Percentiles rank a stretch among this genome's conserved stretches.
Conservation (phyloP, 768 basidiomycete species). For the Bullera alba region DNA sequence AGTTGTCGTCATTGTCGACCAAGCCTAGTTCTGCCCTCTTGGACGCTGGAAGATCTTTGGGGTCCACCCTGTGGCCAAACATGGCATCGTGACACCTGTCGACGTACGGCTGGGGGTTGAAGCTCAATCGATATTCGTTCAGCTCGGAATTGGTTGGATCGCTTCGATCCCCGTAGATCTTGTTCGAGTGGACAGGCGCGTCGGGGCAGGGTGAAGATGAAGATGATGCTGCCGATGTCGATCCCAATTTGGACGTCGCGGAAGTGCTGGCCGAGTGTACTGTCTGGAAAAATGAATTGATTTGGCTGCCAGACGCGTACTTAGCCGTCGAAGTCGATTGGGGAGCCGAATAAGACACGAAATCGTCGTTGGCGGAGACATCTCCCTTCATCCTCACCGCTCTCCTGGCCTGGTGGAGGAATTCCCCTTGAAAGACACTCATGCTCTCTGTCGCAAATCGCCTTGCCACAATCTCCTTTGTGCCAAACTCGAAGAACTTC, state of each 20-base stretch:
- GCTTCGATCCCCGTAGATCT: constrained; percentile 58
- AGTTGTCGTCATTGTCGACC: constrained; percentile 50
- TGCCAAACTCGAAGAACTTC: constrained; percentile 86
- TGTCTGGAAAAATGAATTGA: not conserved
- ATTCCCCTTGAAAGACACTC: constrained; percentile 64
- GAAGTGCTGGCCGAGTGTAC: not conserved
- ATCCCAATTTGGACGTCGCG: constrained; percentile 42
- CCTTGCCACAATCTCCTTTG: constrained; percentile 70
- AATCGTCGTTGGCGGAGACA: not conserved
- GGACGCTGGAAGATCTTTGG: constrained; percentile 49
- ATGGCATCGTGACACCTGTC: constrained; percentile 61
- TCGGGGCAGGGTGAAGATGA: constrained; percentile 44
- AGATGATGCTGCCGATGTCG: constrained; percentile 46
- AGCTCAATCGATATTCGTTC: constrained; percentile 72
- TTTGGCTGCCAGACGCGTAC: too few species aligned
- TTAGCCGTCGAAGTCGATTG: not conserved
- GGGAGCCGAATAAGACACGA: constrained; percentile 48
- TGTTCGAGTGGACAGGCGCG: constrained; percentile 49
- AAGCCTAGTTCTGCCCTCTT: constrained; percentile 46
- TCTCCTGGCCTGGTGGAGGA: constrained; percentile 65
- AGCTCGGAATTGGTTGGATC: constrained; percentile 65
- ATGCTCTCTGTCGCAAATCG: constrained; percentile 64
- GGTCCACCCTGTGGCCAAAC: constrained; percentile 54
- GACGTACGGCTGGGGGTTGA: constrained; percentile 63
- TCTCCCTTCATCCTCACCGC: too few species aligned